Conservation (phyloP, 352 stramenopile genomes). For the Saprolegnia diclina region DNA sequence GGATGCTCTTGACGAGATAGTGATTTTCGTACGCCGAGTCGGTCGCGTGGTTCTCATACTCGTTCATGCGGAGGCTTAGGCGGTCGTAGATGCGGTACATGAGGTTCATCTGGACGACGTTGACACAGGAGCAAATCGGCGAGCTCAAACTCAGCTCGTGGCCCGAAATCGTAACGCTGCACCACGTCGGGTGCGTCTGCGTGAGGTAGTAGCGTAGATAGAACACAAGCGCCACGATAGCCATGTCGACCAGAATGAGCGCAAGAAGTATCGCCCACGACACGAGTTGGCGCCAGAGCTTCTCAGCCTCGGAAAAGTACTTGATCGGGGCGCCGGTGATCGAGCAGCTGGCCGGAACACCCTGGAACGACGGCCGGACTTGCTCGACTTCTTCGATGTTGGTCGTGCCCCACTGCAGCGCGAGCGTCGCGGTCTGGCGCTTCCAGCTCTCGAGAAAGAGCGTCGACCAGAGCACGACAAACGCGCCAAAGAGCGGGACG, state of each 20-base stretch:
- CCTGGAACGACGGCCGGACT: conserved; percentile 66
- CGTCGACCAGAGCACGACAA: conserved; percentile 88
- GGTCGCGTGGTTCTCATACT: conserved; percentile 92
- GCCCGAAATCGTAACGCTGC: conserved; percentile 50
- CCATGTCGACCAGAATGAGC: conserved; percentile 69
- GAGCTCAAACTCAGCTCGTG: conserved; percentile 55
- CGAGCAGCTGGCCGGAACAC: conserved; percentile 64
- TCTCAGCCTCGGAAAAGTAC: conserved; percentile 54
- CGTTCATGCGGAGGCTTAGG: conserved; percentile 82
- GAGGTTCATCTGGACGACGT: conserved; percentile 76
- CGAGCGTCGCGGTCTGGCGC: conserved; percentile 67
- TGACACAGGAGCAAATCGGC: conserved; percentile 62
- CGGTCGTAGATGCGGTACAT: conserved; percentile 91
- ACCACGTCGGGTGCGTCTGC: conserved; percentile 39
- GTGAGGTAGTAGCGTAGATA: conserved; percentile 70
- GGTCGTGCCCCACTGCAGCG: conserved; percentile 80
- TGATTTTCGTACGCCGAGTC: conserved; percentile 87
- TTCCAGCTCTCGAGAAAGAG: conserved; percentile 89
- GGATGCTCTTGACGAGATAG: conserved; percentile 90
- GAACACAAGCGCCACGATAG: conserved; percentile 68
- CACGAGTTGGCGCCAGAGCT: conserved; percentile 62
- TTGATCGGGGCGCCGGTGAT: conserved; percentile 64
- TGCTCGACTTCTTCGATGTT: conserved; percentile 63
- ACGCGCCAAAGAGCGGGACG: conserved; percentile 68
- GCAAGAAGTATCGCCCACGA: conserved; percentile 71